Percentiles rank a stretch among this genome's conserved stretches.
Conservation (phyloP, 139 green algal genomes). For the Chlamydomonas schloesseri region DNA sequence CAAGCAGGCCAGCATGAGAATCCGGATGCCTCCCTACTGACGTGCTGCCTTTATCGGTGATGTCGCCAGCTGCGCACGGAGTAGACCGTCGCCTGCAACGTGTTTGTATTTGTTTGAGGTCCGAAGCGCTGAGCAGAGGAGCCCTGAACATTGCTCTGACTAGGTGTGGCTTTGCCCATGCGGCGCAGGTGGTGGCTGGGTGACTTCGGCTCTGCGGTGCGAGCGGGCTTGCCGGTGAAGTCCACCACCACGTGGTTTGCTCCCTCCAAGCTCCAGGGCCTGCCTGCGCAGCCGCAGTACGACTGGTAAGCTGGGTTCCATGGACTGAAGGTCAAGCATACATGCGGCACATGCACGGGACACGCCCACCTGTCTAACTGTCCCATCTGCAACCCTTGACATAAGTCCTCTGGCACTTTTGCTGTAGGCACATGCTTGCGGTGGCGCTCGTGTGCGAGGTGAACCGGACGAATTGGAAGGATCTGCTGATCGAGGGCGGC, state of each 20-base stretch:
- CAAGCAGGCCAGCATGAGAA: no score
- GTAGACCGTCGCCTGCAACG: no score
- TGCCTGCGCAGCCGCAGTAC: background rate
- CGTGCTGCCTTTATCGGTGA: no score
- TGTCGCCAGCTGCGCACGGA: no score
- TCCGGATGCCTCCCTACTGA: no score
- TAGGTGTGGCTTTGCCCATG: no score
- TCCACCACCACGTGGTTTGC: conserved; percentile 15
- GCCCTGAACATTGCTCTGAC: no score
- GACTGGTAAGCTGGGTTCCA: conserved; percentile 21
- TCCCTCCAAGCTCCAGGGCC: background rate
- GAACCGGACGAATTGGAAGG: background rate
- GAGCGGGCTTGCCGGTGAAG: background rate
- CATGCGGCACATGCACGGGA: background rate
- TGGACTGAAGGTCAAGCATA: background rate
- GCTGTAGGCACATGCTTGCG: conserved; percentile 43
- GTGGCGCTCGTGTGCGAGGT: conserved; percentile 22
- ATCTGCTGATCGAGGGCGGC: conserved; percentile 2
- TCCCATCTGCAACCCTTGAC: background rate
- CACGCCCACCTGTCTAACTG: no score
- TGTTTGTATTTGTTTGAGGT: no score
- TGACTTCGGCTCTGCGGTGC: conserved; percentile 25
- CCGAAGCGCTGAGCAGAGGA: no score
- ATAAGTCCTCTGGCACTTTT: background rate
- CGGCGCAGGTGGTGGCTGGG: conserved; percentile 35